A percentile compares a stretch with the other conserved stretches of the same genome.
These are phyloP conservation scores for Potentilla sterilis DNA, from an alignment of 306 rosid species.

Conservation along the genomic window DNA sequence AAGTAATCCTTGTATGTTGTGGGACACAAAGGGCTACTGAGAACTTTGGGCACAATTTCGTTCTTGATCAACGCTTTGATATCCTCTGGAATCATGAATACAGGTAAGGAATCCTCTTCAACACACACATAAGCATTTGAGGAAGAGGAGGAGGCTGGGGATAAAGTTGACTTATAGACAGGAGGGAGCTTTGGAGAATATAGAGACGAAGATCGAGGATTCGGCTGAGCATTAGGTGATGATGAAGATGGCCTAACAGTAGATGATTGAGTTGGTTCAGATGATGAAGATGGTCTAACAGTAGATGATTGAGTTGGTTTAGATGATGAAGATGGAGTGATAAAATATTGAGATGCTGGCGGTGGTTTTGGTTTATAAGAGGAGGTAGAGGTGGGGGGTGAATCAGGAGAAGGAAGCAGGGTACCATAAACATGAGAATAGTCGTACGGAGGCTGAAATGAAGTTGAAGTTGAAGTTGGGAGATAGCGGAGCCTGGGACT, in stretches of 20 bases:
- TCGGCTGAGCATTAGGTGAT: no score
- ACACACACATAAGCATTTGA: constrained; percentile 2
- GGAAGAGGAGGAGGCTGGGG: neutral
- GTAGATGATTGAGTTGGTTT: no score
- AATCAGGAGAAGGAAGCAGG: neutral
- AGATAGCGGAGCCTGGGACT: neutral
- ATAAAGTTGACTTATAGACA: constrained; percentile 1
- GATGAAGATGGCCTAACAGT: no score
- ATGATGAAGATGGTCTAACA: no score
- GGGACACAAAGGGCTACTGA: constrained; percentile 27
- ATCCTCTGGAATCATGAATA: constrained; percentile 30
- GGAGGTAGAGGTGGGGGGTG: neutral
- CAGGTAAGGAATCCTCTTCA: constrained; percentile 16
- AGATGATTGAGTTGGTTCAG: no score
- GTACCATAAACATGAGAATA: neutral
- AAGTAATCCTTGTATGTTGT: constrained; percentile 38
- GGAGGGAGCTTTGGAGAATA: constrained; percentile 2
- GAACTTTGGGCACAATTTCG: constrained; percentile 28
- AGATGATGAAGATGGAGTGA: neutral
- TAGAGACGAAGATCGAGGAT: neutral
- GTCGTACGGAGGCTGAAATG: neutral
- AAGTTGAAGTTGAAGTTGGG: neutral
- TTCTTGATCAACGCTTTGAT: constrained; percentile 32
- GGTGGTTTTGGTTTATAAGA: neutral
- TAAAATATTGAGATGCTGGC: neutral